Evolutionary conservation across 2,329 filamentous ascomycete genomes (phyloP), one percentile per base, ranked within the genome.

Genomic region (Fusarium mexicanum): DNA sequence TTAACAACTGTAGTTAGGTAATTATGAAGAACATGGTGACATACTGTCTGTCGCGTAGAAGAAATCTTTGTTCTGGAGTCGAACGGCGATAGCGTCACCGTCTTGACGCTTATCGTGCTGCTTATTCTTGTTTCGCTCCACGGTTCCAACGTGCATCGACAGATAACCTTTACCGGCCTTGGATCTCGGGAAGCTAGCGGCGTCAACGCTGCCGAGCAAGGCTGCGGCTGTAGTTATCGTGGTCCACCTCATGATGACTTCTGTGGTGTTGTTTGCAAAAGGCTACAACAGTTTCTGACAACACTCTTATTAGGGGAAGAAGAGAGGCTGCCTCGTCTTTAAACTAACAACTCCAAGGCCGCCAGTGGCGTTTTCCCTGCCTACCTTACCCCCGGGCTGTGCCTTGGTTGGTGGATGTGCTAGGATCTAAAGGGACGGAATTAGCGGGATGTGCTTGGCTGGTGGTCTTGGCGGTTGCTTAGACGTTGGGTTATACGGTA

Each of bases 41-140:
- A 74, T 64, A 84, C 83, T 67, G 20, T 84, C 77, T 14, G 83
- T 82, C 11, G 83, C 78, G 57, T 85, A 85, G 61, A 84, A 85
- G 58, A 80, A 82, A 18, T 84, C 77, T 64, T 67, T 79, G 53
- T 85, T 85, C 17, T 81, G 73, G 35, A 85, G 71, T 22, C 71
- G 67, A 6, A 79, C 77, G 38, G 80, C 74, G 26, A 84, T 77
- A 17, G 80, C 69, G 8, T 74, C 60, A n/a, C 67, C 71, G 24
- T 72, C 74, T 17, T 64, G 75, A 76, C 51, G 75, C 74, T 40
- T 69, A 26, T 38, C 51, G 24, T 60, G 75, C 46, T 67, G 72
- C 80, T 61, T 60, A 26, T 77, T 77, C 31, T 64, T 71, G 17
- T 77, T 72, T 53, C 75, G 76, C 59, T 80, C 71, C 43, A 82